Evolutionary conservation across 1,139 yeast genomes (phyloP).

Genomic region (Sugiyamaella neomexicana): DNA sequence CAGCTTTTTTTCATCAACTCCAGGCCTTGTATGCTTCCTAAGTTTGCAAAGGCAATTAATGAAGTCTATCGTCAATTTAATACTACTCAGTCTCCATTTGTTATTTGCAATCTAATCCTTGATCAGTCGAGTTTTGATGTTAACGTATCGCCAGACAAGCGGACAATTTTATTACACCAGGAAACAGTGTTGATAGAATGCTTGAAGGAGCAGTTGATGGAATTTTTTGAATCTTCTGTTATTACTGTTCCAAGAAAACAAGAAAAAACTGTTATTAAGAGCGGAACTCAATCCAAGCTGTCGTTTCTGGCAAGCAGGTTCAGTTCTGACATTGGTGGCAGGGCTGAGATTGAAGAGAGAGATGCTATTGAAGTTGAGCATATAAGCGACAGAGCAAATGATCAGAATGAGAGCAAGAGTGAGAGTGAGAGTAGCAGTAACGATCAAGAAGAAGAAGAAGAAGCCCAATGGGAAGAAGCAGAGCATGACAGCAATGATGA

Average conservation of each 20-base stretch:
- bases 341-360: constrained; percentile 1
- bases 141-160: constrained; percentile 89
- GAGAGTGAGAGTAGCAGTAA: constrained; percentile 17
- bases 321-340: background rate
- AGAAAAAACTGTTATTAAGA: background rate
- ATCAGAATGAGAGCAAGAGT: background rate
- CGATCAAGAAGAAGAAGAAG: constrained; percentile 2
- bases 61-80: constrained; percentile 74
- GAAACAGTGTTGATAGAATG: constrained; percentile 59
- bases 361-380: background rate
- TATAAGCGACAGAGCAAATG: background rate
- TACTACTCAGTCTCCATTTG: constrained; percentile 71
- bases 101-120: constrained; percentile 60
- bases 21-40: constrained; percentile 67
- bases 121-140: constrained; percentile 63
- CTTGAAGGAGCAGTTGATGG: constrained; percentile 38
- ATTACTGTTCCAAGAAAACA: constrained; percentile 35
- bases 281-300: constrained; percentile 10
- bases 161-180: constrained; percentile 65
- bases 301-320: background rate
- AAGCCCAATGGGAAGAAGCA: background rate
- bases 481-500: background rate
- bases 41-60: constrained; percentile 59
- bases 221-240: constrained; percentile 31
- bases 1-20: constrained; percentile 73